A percentile compares a stretch with the other conserved stretches of the same genome.
Evolutionary conservation across 2,329 filamentous ascomycete species (phyloP).

Genomic region (Catunica adiposa): DNA sequence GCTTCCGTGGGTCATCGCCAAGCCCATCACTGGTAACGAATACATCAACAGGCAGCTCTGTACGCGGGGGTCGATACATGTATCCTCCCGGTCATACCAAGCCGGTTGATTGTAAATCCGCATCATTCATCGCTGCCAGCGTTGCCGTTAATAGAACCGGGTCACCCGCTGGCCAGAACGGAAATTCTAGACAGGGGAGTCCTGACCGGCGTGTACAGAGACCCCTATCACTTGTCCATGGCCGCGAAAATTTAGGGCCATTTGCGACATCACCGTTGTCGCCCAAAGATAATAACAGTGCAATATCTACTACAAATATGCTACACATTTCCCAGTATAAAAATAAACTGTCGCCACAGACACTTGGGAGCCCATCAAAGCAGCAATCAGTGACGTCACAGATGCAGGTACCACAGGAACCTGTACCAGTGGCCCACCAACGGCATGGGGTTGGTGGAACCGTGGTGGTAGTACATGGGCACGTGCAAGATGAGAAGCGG

Average conservation of each 20-base stretch:
- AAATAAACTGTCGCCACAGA: too few species aligned
- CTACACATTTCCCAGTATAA: not conserved
- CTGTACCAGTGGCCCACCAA: too few species aligned
- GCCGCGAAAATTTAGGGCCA: not conserved
- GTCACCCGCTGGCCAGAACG: not conserved
- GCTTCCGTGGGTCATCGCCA: not conserved
- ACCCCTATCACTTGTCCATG: not conserved
- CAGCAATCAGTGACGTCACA: slow-evolving; percentile 35
- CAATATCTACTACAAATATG: not conserved
- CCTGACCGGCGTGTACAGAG: not conserved
- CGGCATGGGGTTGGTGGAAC: too few species aligned
- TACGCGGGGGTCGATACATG: slow-evolving; percentile 4
- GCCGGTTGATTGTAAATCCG: slow-evolving; percentile 1
- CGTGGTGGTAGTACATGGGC: too few species aligned
- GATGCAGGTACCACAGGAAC: slow-evolving; percentile 30
- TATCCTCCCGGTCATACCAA: slow-evolving; percentile 4
- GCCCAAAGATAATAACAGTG: not conserved
- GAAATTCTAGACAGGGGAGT: not conserved
- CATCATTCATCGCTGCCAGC: slow-evolving; percentile 32
- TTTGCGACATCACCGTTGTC: not conserved
- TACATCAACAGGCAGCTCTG: not conserved
- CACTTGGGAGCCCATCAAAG: not conserved
- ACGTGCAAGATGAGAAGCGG: too few species aligned
- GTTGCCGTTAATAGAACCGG: slow-evolving; percentile 27
- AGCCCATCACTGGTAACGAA: slow-evolving; percentile 2